These are phyloP conservation scores for Caryopteris hybrid DNA, from an alignment of 305 asterid genomes.

Conservation along the genomic window DNA sequence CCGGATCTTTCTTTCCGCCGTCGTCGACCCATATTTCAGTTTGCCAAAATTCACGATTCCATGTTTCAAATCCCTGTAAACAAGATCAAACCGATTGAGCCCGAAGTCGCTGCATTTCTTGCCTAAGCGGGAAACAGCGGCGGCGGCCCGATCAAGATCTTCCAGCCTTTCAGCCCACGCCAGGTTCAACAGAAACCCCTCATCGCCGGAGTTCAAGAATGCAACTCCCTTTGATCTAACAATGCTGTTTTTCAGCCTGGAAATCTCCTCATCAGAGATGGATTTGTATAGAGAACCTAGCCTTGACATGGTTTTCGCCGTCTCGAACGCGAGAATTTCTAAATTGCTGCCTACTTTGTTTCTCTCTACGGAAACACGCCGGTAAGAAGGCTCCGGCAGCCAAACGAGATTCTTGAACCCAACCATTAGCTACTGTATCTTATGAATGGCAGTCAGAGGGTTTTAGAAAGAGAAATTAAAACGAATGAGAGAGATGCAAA, in stretches of 20 bases:
- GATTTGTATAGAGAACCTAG: slow-evolving; percentile 32
- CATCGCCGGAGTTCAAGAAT: slow-evolving; percentile 59
- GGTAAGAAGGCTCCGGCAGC: slow-evolving; percentile 34
- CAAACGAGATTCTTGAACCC: slow-evolving; percentile 33
- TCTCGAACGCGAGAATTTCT: slow-evolving; percentile 74
- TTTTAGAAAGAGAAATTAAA: no score
- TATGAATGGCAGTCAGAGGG: no score
- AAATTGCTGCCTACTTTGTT: slow-evolving; percentile 24
- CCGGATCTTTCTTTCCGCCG: slow-evolving; percentile 37
- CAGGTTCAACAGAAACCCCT: slow-evolving; percentile 44
- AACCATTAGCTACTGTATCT: no score
- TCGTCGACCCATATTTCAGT: slow-evolving; percentile 45
- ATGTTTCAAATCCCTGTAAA: slow-evolving; percentile 50
- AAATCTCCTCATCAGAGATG: slow-evolving; percentile 25
- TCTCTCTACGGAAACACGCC: slow-evolving; percentile 13
- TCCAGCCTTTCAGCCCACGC: slow-evolving; percentile 71
- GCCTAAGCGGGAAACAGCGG: slow-evolving; percentile 52
- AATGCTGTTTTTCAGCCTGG: slow-evolving; percentile 19
- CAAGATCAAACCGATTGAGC: slow-evolving; percentile 43
- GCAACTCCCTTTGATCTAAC: slow-evolving; percentile 30
- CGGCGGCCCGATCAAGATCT: slow-evolving; percentile 64
- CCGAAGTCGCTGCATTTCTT: slow-evolving; percentile 52
- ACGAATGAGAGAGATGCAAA: no score
- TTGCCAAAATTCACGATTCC: slow-evolving; percentile 40
- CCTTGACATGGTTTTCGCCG: slow-evolving; percentile 62